Evolutionary conservation across 176 grass and related monocot genomes (phyloP).

Genomic region (Triticum dicoccoides): DNA sequence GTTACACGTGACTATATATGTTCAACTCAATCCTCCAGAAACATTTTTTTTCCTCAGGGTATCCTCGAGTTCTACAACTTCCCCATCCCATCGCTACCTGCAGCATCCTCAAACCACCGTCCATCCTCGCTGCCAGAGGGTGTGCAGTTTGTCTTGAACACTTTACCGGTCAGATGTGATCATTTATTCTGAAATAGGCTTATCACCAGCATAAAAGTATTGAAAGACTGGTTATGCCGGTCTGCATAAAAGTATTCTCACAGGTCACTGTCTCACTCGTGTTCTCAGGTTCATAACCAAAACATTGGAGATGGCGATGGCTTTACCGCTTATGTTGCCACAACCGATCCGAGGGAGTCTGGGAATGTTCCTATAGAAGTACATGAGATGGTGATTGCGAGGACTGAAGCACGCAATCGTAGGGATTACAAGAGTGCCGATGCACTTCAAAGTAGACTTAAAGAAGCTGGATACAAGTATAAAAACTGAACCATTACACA

Average conservation of each 20-base stretch:
- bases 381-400: constrained; percentile 29
- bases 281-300: constrained; percentile 27
- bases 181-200: not conserved
- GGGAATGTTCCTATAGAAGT: constrained; percentile 21
- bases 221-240: not conserved
- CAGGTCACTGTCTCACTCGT: not conserved
- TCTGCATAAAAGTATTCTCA: not conserved
- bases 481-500: constrained; percentile 1
- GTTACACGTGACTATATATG: not conserved
- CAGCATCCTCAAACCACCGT: constrained; percentile 1
- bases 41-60: constrained; percentile 29
- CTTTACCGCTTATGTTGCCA: constrained; percentile 49
- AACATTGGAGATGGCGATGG: constrained; percentile 60
- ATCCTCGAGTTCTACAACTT: constrained; percentile 44
- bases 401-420: constrained; percentile 22
- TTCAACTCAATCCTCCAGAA: not conserved
- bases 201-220: not conserved
- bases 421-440: constrained; percentile 27
- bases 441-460: constrained; percentile 12
- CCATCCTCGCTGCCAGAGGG: constrained; percentile 18
- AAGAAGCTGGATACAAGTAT: constrained; percentile 50
- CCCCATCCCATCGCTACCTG: not conserved
- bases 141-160: constrained; percentile 39
- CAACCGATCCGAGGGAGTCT: constrained; percentile 32
- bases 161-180: constrained; percentile 38